These are phyloP conservation scores for Sinapis alba DNA, from an alignment of 441 rosid genomes.

Conservation along the genomic window DNA sequence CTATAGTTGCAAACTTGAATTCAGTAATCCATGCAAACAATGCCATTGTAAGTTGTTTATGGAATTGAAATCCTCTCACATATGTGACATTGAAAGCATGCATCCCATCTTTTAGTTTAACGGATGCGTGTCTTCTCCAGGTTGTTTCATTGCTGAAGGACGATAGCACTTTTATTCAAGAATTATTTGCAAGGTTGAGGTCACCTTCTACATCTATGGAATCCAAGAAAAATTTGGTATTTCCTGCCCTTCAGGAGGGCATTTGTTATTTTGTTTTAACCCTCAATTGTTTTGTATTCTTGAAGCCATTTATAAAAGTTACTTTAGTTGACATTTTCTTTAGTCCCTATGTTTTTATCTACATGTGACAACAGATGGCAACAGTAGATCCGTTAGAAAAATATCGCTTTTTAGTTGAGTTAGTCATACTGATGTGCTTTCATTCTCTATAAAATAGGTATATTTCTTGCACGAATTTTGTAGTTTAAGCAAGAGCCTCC, in stretches of 20 bases:
- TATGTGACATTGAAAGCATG: constrained; percentile 15
- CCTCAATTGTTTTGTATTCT: background rate
- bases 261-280: constrained; percentile 20
- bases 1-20: constrained; percentile 82
- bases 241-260: constrained; percentile 25
- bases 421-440: constrained; percentile 36
- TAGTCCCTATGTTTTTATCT: background rate
- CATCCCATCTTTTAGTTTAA: constrained; percentile 24
- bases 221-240: constrained; percentile 97
- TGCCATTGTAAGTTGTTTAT: constrained; percentile 73
- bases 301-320: constrained; percentile 11
- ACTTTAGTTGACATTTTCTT: constrained; percentile 13
- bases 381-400: background rate
- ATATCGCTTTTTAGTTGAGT: constrained; percentile 5
- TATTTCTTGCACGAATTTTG: constrained; percentile 96
- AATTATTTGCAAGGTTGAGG: constrained; percentile 84
- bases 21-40: constrained; percentile 92
- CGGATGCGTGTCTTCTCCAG: constrained; percentile 45
- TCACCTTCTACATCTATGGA: constrained; percentile 69
- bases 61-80: constrained; percentile 14
- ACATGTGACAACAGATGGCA: constrained; percentile 19
- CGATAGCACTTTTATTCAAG: constrained; percentile 92
- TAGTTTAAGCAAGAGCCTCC: constrained; percentile 94
- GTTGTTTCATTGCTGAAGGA: constrained; percentile 93
- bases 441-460: constrained; percentile 57